Evolutionary conservation across 78 protist genomes (phyloP).

Genomic region (Dictyostelium discoideum): DNA sequence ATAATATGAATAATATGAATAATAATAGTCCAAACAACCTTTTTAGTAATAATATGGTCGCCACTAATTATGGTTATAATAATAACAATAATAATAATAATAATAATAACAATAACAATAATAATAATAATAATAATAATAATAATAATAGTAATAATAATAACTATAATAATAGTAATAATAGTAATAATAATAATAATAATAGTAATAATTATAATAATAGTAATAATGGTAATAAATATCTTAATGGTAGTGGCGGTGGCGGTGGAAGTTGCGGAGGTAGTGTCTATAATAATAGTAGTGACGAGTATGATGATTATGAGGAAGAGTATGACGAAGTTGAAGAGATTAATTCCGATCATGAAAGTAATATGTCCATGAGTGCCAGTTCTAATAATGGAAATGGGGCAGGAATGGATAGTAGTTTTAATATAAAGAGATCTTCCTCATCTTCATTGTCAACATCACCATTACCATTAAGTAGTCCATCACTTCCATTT

Average conservation of each 20-base stretch:
- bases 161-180: too few relatives aligned
- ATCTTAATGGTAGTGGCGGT: background rate
- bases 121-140: background rate
- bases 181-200: too few relatives aligned
- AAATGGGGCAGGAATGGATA: background rate
- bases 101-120: background rate
- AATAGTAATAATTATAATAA: too few relatives aligned
- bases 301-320: background rate
- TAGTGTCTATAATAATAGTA: background rate
- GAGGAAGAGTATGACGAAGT: background rate
- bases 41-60: too few relatives aligned
- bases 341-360: background rate
- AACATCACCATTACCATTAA: background rate
- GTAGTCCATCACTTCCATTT: background rate
- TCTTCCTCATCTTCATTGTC: background rate
- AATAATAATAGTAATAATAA: background rate
- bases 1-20: background rate
- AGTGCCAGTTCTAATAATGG: background rate
- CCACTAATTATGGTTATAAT: too few relatives aligned
- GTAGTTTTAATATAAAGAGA: background rate
- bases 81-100: background rate
- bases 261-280: background rate
- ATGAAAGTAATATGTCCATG: background rate
- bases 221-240: background rate
- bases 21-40: background rate